A percentile compares a stretch with the other conserved stretches of the same genome.
These are phyloP conservation scores for Boletus barrowsii DNA, from an alignment of 768 basidiomycete genomes.

Conservation along the genomic window DNA sequence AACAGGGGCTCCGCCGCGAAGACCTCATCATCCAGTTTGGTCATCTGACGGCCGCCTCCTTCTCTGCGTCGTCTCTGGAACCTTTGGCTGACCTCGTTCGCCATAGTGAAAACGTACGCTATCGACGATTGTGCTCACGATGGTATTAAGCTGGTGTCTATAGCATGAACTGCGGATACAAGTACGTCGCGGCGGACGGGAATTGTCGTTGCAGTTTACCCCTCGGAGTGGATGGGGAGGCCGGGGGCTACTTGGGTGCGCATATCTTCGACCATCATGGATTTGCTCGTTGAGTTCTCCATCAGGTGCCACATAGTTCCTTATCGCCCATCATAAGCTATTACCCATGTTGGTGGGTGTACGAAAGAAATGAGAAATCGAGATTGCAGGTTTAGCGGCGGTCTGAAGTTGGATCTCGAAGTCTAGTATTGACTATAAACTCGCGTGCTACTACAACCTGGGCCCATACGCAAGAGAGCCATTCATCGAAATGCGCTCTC, in stretches of 20 bases:
- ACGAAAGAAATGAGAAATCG: background rate
- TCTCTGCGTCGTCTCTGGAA: constrained; percentile 54
- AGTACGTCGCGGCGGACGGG: constrained; percentile 50
- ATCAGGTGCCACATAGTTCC: constrained; percentile 63
- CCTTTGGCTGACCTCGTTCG: constrained; percentile 72
- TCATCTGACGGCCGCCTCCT: constrained; percentile 49
- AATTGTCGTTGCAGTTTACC: constrained; percentile 51
- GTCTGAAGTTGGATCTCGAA: too few relatives aligned
- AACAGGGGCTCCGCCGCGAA: constrained; percentile 62
- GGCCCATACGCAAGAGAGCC: constrained; percentile 13
- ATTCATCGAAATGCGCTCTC: constrained; percentile 16
- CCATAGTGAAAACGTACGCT: constrained; percentile 73
- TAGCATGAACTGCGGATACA: constrained; percentile 60
- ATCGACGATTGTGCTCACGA: background rate
- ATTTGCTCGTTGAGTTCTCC: constrained; percentile 1
- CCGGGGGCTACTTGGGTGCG: constrained; percentile 78
- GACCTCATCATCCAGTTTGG: constrained; percentile 80
- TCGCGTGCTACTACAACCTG: background rate
- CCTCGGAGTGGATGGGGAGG: constrained; percentile 85
- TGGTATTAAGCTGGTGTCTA: constrained; percentile 1
- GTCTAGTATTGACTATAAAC: background rate
- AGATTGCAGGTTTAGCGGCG: too few relatives aligned
- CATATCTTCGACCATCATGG: background rate
- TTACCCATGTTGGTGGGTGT: background rate
- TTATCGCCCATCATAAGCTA: constrained; percentile 26